Evolutionary conservation across 2,329 filamentous ascomycete genomes (phyloP).

Genomic region (Ascochyta clinopodiicola): DNA sequence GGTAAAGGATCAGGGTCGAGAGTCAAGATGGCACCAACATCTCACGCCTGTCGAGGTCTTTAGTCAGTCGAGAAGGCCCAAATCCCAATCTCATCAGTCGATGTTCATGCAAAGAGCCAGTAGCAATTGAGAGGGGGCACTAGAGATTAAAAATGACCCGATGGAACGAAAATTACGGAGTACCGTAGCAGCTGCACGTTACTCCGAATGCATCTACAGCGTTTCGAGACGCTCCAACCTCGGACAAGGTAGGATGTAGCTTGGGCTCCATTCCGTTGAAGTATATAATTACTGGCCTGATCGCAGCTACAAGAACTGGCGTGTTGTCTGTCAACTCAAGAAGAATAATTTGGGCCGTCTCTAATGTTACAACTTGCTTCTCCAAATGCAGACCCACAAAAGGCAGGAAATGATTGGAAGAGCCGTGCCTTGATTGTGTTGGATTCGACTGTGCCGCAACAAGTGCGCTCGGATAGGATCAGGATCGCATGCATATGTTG

Average conservation of each 20-base stretch:
- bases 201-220: not conserved
- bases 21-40: constrained; percentile 1
- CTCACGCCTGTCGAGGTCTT: not conserved
- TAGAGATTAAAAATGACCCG: not conserved
- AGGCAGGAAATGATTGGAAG: not conserved
- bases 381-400: not conserved
- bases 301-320: too few species aligned
- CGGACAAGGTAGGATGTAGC: not conserved
- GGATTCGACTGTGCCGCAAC: constrained; percentile 5
- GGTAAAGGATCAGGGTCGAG: constrained; percentile 2
- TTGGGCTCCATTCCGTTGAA: not conserved
- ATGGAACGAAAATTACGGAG: not conserved
- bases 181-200: not conserved
- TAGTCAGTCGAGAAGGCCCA: not conserved
- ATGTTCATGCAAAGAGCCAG: constrained; percentile 3
- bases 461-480: not conserved
- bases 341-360: too few species aligned
- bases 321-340: too few species aligned
- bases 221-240: not conserved
- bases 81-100: constrained; percentile 1
- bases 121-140: not conserved
- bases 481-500: not conserved
- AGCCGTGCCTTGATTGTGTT: not conserved
- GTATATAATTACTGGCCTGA: not conserved
- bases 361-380: not conserved